Conservation (phyloP, 306 rosid genomes). For the Fagus crenata region DNA sequence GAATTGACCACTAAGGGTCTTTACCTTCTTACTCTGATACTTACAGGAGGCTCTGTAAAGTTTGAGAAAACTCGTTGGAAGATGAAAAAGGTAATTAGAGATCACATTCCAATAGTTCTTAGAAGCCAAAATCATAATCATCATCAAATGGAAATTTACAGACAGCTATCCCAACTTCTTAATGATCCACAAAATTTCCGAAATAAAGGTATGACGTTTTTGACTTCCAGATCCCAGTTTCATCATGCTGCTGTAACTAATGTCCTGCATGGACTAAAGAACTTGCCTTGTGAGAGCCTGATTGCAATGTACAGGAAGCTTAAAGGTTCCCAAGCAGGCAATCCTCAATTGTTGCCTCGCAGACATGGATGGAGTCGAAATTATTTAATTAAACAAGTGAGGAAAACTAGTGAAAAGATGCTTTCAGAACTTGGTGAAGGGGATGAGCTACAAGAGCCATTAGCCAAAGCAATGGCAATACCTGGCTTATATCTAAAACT, state of each 20-base stretch:
- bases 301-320: constrained; percentile 71
- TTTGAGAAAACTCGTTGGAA: constrained; percentile 61
- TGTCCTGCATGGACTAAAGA: constrained; percentile 44
- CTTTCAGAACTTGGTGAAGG: constrained; percentile 50
- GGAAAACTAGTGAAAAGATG: constrained; percentile 41
- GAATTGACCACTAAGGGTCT: constrained; percentile 69
- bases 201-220: constrained; percentile 31
- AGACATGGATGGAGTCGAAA: constrained; percentile 50
- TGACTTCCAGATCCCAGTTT: constrained; percentile 34
- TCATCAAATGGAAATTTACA: constrained; percentile 34
- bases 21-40: constrained; percentile 49
- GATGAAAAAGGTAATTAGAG: constrained; percentile 55
- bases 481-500: constrained; percentile 66
- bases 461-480: constrained; percentile 82
- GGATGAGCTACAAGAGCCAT: constrained; percentile 55
- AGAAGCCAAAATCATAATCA: constrained; percentile 25
- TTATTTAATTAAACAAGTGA: constrained; percentile 41
- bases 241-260: constrained; percentile 36
- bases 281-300: constrained; percentile 53
- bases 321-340: constrained; percentile 33
- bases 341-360: constrained; percentile 50
- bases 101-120: constrained; percentile 42
- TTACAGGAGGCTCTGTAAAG: constrained; percentile 43
- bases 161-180: constrained; percentile 49
- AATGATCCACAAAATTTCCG: constrained; percentile 51